Base-by-base conservation (phyloP, 257 asterid genomes). In the Cinchona pubescens region DNA sequence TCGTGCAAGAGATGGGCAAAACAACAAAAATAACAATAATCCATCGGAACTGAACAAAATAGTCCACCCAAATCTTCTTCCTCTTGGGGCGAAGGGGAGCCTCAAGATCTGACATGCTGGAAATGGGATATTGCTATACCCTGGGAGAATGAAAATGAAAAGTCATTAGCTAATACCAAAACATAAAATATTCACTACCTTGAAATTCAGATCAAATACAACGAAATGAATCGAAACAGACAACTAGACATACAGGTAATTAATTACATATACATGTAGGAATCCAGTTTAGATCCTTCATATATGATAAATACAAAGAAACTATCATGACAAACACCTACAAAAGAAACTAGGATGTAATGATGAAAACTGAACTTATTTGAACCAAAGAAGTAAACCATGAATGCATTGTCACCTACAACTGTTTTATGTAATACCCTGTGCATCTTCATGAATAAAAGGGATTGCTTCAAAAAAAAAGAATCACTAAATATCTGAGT, bases 1-100 rank as follows among this genome's bases (percentile, higher is more conserved):
- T 38, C 29, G 88, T 72, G 88, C 79, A 89, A 74, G 97, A 91
- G 77, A 94, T 82, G 34, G 98, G 98, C 73, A 91, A 91, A 55
- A 94, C 97, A 23, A 94, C 83, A 65, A 92, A 91, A 86, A 94
- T 89, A 62, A 94, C 98, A 29, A 94, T 35, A 66, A 94, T 90
- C 98, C 98, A 93, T 86, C 98, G 87, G 83, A 93, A 86, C 63
- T 88, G 79, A 70, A 93, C 96, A 62, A 93, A 89, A 83, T 83
- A 87, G 85, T 93, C 98, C 83, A 93, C 95, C 91, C 86, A 84
- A 32, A 78, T 46, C 90, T 84, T 90, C 96, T 93, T 93, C 77
- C 98, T 90, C 90, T 91, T 93, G 45, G 98, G 98, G 71, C 97
- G 94, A n/a, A 83, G 75, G 3, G 97, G 97, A 69, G 92, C 94